Evolutionary conservation across 129 eudicot genomes (phyloP).

Genomic region (Sambucus nigra): DNA sequence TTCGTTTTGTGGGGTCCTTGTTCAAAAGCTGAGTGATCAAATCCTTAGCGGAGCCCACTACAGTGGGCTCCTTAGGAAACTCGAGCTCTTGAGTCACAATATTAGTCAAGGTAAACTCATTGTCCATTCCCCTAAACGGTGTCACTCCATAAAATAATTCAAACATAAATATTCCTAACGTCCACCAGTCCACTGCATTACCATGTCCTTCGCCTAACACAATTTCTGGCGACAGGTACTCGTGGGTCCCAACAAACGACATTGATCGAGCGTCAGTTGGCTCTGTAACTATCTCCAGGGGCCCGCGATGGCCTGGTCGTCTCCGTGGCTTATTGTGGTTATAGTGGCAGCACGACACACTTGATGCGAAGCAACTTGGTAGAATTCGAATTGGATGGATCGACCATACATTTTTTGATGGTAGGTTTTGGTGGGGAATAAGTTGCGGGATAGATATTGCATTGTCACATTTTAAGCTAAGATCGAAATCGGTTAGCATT

Average conservation of each 20-base stretch:
- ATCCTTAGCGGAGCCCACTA: conserved; percentile 40
- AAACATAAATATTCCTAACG: conserved; percentile 58
- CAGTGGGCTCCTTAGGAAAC: conserved; percentile 54
- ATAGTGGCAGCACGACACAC: conserved; percentile 29
- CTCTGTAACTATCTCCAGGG: conserved; percentile 48
- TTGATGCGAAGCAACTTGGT: conserved; percentile 40
- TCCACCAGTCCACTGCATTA: conserved; percentile 85
- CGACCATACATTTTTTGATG: conserved; percentile 4
- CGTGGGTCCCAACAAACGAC: conserved; percentile 85
- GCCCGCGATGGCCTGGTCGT: conserved; percentile 14
- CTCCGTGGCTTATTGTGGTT: conserved; percentile 11
- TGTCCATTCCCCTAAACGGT: conserved; percentile 61
- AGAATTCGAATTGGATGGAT: conserved; percentile 23
- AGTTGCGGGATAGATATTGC: conserved; percentile 40
- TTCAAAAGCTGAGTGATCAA: conserved; percentile 44
- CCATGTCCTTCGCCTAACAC: conserved; percentile 82
- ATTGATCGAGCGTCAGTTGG: conserved; percentile 68
- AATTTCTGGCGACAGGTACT: conserved; percentile 68
- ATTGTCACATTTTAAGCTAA: conserved; percentile 48
- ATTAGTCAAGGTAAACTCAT: conserved; percentile 60
- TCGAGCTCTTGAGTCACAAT: conserved; percentile 71
- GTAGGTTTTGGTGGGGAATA: conserved; percentile 28
- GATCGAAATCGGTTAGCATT: conserved; percentile 72
- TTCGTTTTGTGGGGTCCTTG: conserved; percentile 52
- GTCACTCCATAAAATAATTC: conserved; percentile 71